Evolutionary conservation across 495 filamentous ascomycete species (phyloP).

Genomic region (Pyrenula massariospora): DNA sequence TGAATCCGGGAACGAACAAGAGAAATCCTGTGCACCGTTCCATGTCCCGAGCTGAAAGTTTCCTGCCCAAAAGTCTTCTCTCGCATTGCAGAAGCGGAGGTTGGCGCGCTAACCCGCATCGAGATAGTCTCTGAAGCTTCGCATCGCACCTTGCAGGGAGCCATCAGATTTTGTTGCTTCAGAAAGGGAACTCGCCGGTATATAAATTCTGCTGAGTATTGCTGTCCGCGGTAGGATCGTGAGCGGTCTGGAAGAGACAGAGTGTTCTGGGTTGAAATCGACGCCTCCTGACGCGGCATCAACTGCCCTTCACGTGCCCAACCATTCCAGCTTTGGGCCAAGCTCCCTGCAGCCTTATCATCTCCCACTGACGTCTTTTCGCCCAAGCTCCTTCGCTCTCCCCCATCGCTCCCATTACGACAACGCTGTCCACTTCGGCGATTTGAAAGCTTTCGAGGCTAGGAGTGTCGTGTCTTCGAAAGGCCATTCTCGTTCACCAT

Average conservation of each 20-base stretch:
- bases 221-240: no score
- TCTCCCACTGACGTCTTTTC: neutral
- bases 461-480: neutral
- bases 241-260: neutral
- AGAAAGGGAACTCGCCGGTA: neutral
- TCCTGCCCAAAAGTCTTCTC: no score
- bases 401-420: neutral
- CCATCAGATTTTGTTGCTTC: neutral
- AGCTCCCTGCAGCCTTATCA: neutral
- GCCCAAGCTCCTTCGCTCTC: neutral
- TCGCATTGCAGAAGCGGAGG: no score
- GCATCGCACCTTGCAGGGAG: neutral
- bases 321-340: no score
- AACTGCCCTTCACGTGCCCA: neutral
- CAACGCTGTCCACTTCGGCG: neutral
- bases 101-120: neutral
- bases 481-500: constrained; percentile 43
- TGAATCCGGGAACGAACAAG: no score
- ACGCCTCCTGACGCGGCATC: neutral
- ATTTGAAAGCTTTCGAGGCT: neutral
- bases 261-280: neutral
- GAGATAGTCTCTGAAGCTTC: neutral
- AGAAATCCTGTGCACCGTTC: no score
- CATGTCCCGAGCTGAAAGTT: no score
- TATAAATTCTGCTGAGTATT: neutral